Evolutionary conservation across 2,329 filamentous ascomycete genomes (phyloP).

Genomic region (Fusarium sp.): DNA sequence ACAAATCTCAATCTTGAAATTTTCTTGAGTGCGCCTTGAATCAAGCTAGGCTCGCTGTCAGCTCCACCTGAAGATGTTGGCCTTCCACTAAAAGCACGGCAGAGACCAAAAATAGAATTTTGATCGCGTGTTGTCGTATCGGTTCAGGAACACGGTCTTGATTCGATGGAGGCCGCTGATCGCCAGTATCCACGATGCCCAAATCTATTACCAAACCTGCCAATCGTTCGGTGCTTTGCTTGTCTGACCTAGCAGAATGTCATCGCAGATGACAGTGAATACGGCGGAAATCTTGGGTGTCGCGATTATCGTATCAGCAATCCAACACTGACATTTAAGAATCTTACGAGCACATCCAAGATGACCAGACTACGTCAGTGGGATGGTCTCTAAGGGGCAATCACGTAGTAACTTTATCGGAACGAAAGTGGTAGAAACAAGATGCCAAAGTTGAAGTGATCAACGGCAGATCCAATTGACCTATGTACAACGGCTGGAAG

Average conservation of each 20-base stretch:
- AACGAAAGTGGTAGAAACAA: conserved; percentile 26
- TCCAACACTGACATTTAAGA: neutral
- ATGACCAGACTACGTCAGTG: neutral
- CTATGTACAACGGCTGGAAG: conserved; percentile 47
- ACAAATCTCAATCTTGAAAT: neutral
- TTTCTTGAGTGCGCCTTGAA: neutral
- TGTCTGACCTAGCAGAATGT: neutral
- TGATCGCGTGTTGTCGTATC: conserved; percentile 42
- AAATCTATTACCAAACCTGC: neutral
- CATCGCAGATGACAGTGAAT: neutral
- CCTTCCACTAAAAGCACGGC: conserved; percentile 12
- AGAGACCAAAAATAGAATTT: conserved; percentile 43
- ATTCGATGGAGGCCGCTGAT: conserved; percentile 25
- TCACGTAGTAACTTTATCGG: neutral
- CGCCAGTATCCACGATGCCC: conserved; percentile 12
- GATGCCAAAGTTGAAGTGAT: conserved; percentile 37
- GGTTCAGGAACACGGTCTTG: conserved; percentile 32
- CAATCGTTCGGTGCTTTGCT: conserved; percentile 2
- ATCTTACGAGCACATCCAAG: neutral
- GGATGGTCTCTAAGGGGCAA: neutral
- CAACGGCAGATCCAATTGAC: conserved; percentile 46
- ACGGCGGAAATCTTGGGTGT: neutral
- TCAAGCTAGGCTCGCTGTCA: neutral
- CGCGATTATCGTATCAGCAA: neutral
- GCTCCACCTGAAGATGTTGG: conserved; percentile 9